These are phyloP conservation scores for Fusarium tricinctum DNA, from an alignment of 2,329 filamentous ascomycete genomes.

Conservation along the genomic window DNA sequence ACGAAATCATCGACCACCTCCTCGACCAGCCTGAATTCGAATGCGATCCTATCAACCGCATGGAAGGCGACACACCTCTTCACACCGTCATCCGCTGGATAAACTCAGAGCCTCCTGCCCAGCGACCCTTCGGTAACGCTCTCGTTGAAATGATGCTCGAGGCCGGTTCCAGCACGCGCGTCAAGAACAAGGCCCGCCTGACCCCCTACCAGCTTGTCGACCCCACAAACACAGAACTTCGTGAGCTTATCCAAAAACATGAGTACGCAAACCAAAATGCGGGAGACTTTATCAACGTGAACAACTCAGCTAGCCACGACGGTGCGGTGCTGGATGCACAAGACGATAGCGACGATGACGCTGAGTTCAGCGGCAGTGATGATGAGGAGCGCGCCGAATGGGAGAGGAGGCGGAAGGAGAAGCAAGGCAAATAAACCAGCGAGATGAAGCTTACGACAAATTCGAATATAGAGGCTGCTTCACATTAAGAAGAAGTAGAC, in stretches of 20 bases:
- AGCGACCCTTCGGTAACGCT: constrained; percentile 74
- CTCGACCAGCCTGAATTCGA: constrained; percentile 88
- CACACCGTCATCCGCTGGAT: constrained; percentile 84
- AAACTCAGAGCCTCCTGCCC: constrained; percentile 74
- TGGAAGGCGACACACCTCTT: constrained; percentile 82
- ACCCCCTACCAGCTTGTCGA: constrained; percentile 81
- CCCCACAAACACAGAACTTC: constrained; percentile 74
- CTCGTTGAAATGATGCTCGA: constrained; percentile 86
- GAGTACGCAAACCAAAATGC: constrained; percentile 74
- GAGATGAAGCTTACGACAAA: constrained; percentile 17
- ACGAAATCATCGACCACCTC: constrained; percentile 84
- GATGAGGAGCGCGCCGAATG: constrained; percentile 74
- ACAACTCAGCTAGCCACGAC: constrained; percentile 38
- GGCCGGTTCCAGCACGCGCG: constrained; percentile 73
- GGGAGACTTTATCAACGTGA: constrained; percentile 67
- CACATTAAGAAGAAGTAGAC: constrained; percentile 21
- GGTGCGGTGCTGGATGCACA: constrained; percentile 39
- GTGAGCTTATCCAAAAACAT: constrained; percentile 75
- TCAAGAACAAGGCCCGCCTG: constrained; percentile 79
- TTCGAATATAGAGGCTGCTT: constrained; percentile 35
- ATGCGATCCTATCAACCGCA: constrained; percentile 81
- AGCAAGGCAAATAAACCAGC: constrained; percentile 44
- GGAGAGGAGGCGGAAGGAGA: constrained; percentile 66
- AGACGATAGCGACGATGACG: constrained; percentile 65
- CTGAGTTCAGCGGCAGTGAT: constrained; percentile 74